These are phyloP conservation scores for Prototheca cutis DNA, from an alignment of 163 green algal species.

Conservation along the genomic window DNA sequence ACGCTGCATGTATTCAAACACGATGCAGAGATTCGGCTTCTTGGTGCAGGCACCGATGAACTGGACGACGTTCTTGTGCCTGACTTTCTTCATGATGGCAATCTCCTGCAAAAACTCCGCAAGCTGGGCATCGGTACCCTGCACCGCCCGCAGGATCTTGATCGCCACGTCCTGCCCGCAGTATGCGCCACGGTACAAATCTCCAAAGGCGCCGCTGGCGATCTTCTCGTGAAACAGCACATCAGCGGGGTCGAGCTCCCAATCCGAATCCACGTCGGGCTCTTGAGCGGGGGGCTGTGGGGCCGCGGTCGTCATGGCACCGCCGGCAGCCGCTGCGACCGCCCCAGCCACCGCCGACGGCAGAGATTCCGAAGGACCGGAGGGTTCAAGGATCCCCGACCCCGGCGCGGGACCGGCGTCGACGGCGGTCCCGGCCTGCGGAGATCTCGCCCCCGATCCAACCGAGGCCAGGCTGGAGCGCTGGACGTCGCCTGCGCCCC, in stretches of 20 bases:
- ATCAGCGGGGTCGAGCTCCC: constrained; percentile 82
- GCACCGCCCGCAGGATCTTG: constrained; percentile 91
- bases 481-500: too few species aligned
- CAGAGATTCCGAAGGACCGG: too few species aligned
- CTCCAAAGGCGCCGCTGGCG: constrained; percentile 87
- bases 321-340: too few species aligned
- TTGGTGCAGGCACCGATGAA: constrained; percentile 97
- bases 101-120: constrained; percentile 96
- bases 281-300: not conserved
- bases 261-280: constrained; percentile 48
- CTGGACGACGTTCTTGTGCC: constrained; percentile 97
- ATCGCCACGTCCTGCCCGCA: constrained; percentile 96
- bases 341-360: too few species aligned
- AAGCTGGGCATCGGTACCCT: constrained; percentile 72
- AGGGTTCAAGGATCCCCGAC: too few species aligned
- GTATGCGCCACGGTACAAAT: constrained; percentile 89
- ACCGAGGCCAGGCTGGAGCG: too few species aligned
- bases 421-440: too few species aligned
- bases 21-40: constrained; percentile 94
- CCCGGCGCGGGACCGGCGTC: too few species aligned
- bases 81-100: constrained; percentile 91
- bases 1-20: constrained; percentile 96
- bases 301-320: not conserved
- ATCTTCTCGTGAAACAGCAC: constrained; percentile 88
- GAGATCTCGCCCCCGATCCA: too few species aligned